Evolutionary conservation across 495 filamentous ascomycete species (phyloP).

Genomic region (Penicillium nucicola): DNA sequence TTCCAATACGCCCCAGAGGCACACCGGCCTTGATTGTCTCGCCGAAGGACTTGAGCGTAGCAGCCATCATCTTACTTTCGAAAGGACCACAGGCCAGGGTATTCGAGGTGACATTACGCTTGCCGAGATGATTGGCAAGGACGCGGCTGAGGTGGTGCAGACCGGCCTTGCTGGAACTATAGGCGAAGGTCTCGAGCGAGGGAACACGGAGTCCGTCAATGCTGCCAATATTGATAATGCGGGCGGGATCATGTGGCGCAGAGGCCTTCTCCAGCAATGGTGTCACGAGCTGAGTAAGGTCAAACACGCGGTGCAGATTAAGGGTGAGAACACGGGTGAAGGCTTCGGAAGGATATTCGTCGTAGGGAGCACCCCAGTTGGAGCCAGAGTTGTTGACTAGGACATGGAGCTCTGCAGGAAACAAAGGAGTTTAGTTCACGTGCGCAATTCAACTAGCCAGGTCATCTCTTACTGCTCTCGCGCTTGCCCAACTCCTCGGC

Average conservation of each 20-base stretch:
- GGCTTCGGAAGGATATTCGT: slow-evolving; percentile 65
- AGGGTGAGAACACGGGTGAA: slow-evolving; percentile 73
- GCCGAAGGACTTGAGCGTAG: slow-evolving; percentile 57
- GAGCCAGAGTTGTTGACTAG: slow-evolving; percentile 80
- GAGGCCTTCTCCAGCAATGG: slow-evolving; percentile 63
- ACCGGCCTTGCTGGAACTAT: slow-evolving; percentile 72
- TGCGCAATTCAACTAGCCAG: neutral
- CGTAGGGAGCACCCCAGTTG: slow-evolving; percentile 66
- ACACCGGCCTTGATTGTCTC: slow-evolving; percentile 61
- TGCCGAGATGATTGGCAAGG: slow-evolving; percentile 67
- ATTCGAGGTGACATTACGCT: slow-evolving; percentile 66
- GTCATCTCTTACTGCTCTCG: slow-evolving; percentile 53
- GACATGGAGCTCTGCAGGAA: slow-evolving; percentile 58
- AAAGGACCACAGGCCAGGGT: slow-evolving; percentile 78
- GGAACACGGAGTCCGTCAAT: slow-evolving; percentile 67
- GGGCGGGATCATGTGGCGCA: slow-evolving; percentile 47
- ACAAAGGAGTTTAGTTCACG: slow-evolving; percentile 1
- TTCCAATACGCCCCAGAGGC: slow-evolving; percentile 70
- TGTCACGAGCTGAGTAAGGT: slow-evolving; percentile 68
- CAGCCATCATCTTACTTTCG: slow-evolving; percentile 80
- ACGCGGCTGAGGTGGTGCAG: slow-evolving; percentile 70
- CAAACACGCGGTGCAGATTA: slow-evolving; percentile 79
- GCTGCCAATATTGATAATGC: slow-evolving; percentile 75
- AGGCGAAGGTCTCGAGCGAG: slow-evolving; percentile 72
- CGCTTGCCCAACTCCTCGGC: slow-evolving; percentile 60